Evolutionary conservation across 345 rosid genomes (phyloP), one percentile per base, ranked within the genome.

Genomic region (Laguncularia racemosa): DNA sequence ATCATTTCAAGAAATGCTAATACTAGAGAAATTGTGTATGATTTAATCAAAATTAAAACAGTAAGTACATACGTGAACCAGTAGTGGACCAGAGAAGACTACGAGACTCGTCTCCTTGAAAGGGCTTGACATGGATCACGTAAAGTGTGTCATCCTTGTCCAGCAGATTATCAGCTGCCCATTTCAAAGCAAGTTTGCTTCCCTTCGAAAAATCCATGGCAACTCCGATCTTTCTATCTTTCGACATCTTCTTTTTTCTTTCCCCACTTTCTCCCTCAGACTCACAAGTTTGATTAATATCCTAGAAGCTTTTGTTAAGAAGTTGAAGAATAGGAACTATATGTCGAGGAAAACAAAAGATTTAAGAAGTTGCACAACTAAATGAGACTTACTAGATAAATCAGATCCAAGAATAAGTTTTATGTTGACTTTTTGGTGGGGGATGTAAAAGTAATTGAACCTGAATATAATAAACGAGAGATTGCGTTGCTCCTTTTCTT

Each of bases 131-230:
- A 56, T 80, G 80, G 79, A 85, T 61, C 60, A 80, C 13, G 49
- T 60, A 80, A 11, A 85, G 75, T 23, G 77, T 78, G 64, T 85
- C 92, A 1, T 57, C 84, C 20, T 59, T 53, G 48, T 73, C 80
- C 0, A 75, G 48, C 67, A 85, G 65, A 72, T 82, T 80, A n/a
- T 80, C 76, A 18, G 76, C 60, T 13, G 83, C 75, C 92, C 92
- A 85, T 61, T 75, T 59, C 14, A 85, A 81, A 63, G 92, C 89
- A 16, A 62, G 66, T 69, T 82, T 85, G 84, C 92, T 85, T 67
- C 84, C 82, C 48, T 58, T 62, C 2, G 92, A 85, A 76, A 82
- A 85, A 60, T 85, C 89, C 76, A 85, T 50, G 2, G 92, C 89
- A 45, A 76, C 80, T 2, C 89, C 86, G 3, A 82, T 60, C 16